Conservation (phyloP, 2,329 filamentous ascomycete species). For the Emmonsia crescens region DNA sequence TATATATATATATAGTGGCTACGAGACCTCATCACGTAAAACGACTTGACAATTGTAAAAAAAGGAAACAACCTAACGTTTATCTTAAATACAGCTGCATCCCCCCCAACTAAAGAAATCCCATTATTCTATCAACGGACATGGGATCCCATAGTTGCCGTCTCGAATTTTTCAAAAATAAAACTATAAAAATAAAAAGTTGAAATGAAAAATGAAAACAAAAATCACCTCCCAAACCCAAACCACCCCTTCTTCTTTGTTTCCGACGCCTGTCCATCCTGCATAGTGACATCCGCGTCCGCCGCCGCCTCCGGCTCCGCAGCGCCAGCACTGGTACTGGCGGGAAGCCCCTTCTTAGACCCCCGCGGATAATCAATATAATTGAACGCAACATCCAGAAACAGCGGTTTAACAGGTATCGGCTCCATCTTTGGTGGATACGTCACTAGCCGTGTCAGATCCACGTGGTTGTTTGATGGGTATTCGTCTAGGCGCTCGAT, state of each 20-base stretch:
- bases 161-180: no score
- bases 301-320: constrained; percentile 9
- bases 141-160: no score
- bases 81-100: no score
- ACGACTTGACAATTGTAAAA: no score
- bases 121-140: no score
- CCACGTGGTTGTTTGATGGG: constrained; percentile 51
- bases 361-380: constrained; percentile 84
- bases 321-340: constrained; percentile 15
- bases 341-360: constrained; percentile 12
- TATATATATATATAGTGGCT: no score
- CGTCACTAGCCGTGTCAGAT: constrained; percentile 69
- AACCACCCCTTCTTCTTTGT: constrained; percentile 60
- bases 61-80: no score
- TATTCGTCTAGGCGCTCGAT: constrained; percentile 68
- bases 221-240: constrained; percentile 46
- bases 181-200: background rate
- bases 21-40: no score
- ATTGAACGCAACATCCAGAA: constrained; percentile 95
- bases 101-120: no score
- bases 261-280: constrained; percentile 21
- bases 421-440: constrained; percentile 76
- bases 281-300: constrained; percentile 1
- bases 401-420: constrained; percentile 86
- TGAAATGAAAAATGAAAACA: background rate